Conservation (phyloP, 2,329 filamentous ascomycete genomes). For the Aspergillus tamarii region DNA sequence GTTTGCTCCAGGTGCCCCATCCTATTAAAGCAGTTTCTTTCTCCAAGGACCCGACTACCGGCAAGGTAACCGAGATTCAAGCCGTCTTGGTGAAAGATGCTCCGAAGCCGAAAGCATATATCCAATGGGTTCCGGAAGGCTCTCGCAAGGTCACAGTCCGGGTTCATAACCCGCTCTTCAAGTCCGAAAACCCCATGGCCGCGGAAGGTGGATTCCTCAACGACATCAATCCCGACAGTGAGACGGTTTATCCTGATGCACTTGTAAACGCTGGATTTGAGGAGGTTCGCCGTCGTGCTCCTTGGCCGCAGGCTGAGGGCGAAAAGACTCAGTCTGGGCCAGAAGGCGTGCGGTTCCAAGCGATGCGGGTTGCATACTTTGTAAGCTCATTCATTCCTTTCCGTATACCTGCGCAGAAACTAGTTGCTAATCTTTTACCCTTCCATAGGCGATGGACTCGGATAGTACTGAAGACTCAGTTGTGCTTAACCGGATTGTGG, state of each 20-base stretch:
- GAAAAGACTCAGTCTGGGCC: slow-evolving; percentile 56
- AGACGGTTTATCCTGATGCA: slow-evolving; percentile 76
- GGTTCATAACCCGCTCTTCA: slow-evolving; percentile 82
- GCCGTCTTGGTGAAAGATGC: slow-evolving; percentile 70
- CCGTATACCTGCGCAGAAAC: background rate
- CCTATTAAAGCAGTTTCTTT: slow-evolving; percentile 71
- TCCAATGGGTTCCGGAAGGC: slow-evolving; percentile 80
- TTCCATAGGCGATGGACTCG: slow-evolving; percentile 60
- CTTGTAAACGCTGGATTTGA: slow-evolving; percentile 82
- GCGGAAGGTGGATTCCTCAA: slow-evolving; percentile 79
- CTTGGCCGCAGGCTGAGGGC: slow-evolving; percentile 79
- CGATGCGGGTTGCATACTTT: slow-evolving; percentile 72
- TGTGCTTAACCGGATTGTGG: slow-evolving; percentile 89
- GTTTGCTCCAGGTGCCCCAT: slow-evolving; percentile 71
- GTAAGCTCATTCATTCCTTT: slow-evolving; percentile 12
- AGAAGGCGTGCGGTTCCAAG: slow-evolving; percentile 87
- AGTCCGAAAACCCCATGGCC: slow-evolving; percentile 77
- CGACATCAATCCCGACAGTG: slow-evolving; percentile 82
- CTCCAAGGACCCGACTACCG: slow-evolving; percentile 65
- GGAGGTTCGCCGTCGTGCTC: slow-evolving; percentile 71
- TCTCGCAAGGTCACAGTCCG: slow-evolving; percentile 71
- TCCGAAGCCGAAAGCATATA: slow-evolving; percentile 73
- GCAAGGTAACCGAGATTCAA: slow-evolving; percentile 67
- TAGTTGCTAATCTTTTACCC: background rate
- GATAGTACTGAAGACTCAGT: slow-evolving; percentile 80